phyloP scores from a whole-genome alignment of 2,329 filamentous ascomycete species.

The Paracoccidioides lutzii region DNA sequence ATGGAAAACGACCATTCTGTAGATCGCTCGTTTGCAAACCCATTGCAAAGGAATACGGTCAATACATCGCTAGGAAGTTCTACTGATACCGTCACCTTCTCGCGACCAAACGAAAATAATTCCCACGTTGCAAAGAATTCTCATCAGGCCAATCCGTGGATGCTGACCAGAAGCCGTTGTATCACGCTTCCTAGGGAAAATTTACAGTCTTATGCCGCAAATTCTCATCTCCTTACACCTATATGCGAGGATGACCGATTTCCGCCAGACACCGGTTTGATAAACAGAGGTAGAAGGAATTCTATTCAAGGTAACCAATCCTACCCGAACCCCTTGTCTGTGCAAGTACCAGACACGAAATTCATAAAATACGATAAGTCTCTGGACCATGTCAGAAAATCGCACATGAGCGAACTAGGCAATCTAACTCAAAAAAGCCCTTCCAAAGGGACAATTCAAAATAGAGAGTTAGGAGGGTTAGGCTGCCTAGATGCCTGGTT shows the following conservation, averaged over 20 bases:
- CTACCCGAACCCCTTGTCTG: neutral
- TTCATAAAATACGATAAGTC: neutral
- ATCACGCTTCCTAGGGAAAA: slow-evolving; percentile 4
- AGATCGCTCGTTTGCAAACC: neutral
- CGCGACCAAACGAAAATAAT: neutral
- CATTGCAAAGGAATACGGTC: neutral
- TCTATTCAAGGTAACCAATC: neutral
- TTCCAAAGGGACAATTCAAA: neutral
- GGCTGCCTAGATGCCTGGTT: neutral
- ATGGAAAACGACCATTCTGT: neutral
- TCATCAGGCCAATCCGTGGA: slow-evolving; percentile 23
- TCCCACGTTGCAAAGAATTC: neutral
- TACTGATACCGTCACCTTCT: neutral
- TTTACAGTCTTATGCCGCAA: slow-evolving; percentile 1
- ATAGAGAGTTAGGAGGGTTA: neutral
- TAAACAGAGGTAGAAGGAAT: neutral
- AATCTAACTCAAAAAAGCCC: neutral
- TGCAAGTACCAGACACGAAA: neutral
- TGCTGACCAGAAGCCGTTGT: slow-evolving; percentile 22
- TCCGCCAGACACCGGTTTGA: neutral
- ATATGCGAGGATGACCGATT: neutral
- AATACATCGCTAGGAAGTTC: neutral
- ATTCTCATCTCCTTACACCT: slow-evolving; percentile 12
- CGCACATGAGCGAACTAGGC: neutral
- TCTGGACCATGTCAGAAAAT: neutral